Conservation (phyloP, 805 yeast species). For the Candida vaughaniae region DNA sequence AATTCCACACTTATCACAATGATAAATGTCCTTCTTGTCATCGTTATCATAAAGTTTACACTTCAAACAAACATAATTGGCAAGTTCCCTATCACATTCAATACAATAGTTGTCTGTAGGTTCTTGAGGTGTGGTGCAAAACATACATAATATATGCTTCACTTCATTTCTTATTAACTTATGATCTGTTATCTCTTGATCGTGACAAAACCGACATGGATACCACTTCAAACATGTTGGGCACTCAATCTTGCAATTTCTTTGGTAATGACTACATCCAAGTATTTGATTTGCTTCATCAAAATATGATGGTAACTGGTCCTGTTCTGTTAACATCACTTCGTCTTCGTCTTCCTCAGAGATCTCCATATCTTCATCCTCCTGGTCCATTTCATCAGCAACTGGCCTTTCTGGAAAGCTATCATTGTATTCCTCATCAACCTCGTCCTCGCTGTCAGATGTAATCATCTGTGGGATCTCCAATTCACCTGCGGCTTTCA, state of each 20-base stretch:
- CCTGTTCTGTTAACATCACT: conserved; percentile 48
- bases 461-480: background rate
- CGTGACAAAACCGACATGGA: conserved; percentile 86
- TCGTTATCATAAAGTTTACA: conserved; percentile 87
- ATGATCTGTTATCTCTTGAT: conserved; percentile 56
- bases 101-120: conserved; percentile 68
- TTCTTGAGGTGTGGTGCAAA: conserved; percentile 70
- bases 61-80: conserved; percentile 71
- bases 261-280: conserved; percentile 83
- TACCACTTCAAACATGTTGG: conserved; percentile 72
- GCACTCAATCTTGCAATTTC: conserved; percentile 84
- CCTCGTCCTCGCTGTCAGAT: conserved; percentile 1
- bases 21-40: conserved; percentile 75
- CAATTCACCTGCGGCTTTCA: background rate
- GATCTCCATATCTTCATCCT: conserved; percentile 7
- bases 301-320: conserved; percentile 48
- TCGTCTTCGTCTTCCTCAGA: conserved; percentile 23
- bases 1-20: conserved; percentile 90
- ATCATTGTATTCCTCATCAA: background rate
- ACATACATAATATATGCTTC: conserved; percentile 75
- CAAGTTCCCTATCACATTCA: conserved; percentile 64
- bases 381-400: conserved; percentile 1
- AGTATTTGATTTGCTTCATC: conserved; percentile 42
- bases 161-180: conserved; percentile 57
- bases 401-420: background rate